Percentiles rank a stretch among this genome's conserved stretches.
Conservation (phyloP, 140 eudicot species). For the Ambrosia hybrid region DNA sequence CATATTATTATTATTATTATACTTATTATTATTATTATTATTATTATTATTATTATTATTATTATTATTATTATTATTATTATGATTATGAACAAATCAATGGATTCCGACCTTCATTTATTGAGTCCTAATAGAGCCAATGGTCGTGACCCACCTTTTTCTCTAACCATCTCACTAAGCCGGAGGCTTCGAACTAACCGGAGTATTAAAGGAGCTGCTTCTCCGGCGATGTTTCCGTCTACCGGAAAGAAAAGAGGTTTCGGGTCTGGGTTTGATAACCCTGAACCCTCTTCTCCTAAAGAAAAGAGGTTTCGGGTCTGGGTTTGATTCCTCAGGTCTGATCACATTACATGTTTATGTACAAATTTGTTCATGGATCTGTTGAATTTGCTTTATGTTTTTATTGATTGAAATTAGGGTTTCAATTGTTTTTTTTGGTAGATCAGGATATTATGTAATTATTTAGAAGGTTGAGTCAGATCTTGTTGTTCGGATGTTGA, state of each 20-base stretch:
- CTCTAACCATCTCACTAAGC: constrained; percentile 69
- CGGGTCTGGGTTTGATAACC: constrained; percentile 52
- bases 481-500: not conserved
- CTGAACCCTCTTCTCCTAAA: constrained; percentile 88
- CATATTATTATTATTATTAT: no score
- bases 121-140: constrained; percentile 54
- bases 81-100: no score
- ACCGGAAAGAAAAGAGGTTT: constrained; percentile 47
- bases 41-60: no score
- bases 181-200: constrained; percentile 60
- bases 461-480: not conserved
- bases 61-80: no score
- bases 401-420: constrained; percentile 11
- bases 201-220: constrained; percentile 63
- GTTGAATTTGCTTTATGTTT: not conserved
- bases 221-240: constrained; percentile 61
- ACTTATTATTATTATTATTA: no score
- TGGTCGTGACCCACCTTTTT: constrained; percentile 11
- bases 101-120: no score
- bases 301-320: no score
- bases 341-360: not conserved
- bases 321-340: constrained; percentile 88
- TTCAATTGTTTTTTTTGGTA: not conserved
- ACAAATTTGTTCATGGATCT: not conserved
- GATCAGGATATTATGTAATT: not conserved